These are phyloP conservation scores for Gynochthodes officinalis DNA, from an alignment of 257 asterid species.

Conservation along the genomic window DNA sequence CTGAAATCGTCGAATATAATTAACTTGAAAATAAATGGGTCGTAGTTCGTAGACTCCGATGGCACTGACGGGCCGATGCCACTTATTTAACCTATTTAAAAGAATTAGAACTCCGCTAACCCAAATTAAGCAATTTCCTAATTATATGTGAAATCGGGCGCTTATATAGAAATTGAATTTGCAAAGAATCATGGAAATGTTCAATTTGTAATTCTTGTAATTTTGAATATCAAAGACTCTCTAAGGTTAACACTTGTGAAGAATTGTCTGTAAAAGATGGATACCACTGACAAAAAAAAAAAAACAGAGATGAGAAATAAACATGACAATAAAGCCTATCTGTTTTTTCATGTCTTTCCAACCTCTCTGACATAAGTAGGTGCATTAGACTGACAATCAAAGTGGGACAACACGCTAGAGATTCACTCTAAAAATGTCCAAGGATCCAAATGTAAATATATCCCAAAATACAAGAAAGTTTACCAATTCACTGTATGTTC, in stretches of 20 bases:
- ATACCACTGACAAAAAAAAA: background rate
- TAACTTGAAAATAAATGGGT: no score
- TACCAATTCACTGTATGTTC: constrained; percentile 80
- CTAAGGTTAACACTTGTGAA: background rate
- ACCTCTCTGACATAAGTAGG: background rate
- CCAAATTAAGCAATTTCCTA: no score
- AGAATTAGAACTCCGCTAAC: no score
- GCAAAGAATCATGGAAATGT: background rate
- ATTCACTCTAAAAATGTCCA: background rate
- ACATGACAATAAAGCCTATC: no score
- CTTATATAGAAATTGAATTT: background rate
- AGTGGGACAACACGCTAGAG: background rate
- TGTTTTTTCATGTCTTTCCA: background rate
- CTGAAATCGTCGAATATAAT: no score
- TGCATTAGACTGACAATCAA: background rate
- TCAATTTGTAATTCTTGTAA: background rate
- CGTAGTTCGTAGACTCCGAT: no score
- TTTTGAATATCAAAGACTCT: background rate
- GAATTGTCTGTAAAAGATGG: background rate
- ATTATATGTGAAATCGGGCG: background rate
- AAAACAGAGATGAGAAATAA: background rate
- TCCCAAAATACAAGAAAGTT: constrained; percentile 22
- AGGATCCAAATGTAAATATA: background rate
- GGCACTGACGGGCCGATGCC: no score
- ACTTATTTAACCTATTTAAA: no score